Base-by-base conservation (phyloP, 352 stramenopile species). In the Phytophthora ohioensis region DNA sequence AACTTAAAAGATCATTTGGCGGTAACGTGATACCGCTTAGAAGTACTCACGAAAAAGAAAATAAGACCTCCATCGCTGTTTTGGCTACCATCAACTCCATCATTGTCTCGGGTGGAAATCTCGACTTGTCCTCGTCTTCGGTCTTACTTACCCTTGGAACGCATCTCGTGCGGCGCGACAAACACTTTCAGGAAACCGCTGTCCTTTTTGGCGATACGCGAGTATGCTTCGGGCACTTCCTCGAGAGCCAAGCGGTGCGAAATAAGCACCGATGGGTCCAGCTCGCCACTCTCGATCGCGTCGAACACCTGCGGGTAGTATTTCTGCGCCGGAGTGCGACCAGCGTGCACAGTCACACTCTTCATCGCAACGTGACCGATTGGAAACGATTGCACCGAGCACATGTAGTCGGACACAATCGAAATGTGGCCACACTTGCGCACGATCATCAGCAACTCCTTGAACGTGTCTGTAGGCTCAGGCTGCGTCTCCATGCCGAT, bases 341-440 rank as follows among this genome's bases (percentile, higher is more conserved):
- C 83, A 48, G 76, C 75, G 47, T 82, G 70, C 55, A 91, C 66
- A 46, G 75, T 89, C 60, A 91, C 58, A 51, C 82, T 62, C 70
- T 91, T 91, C 75, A 87, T 85, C 47, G 84, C 81, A 10, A 88
- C 64, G 56, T 88, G 79, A 31, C 83, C 83, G 35, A 91, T 81
- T 1, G 83, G 83, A 56, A 88, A 91, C 8, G 58, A 60, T 42
- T 81, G 41, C 17, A 80, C 75, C 31, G 68, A 78, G 38, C 75
- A 69, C 43, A 72, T 61, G 51, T 91, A 91, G 66, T 88, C 73
- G 11, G 75, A 84, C 64, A 88, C 85, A 15, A 91, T 76, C 3
- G 68, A 75, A 55, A 91, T 65, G 56, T 84, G 69, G 39, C 83
- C 83, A 52, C 75, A 90, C 73, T 91, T 91, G 59, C 83, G 81